Base-by-base conservation (phyloP, 495 filamentous ascomycete genomes). In the Penicillium steckii region DNA sequence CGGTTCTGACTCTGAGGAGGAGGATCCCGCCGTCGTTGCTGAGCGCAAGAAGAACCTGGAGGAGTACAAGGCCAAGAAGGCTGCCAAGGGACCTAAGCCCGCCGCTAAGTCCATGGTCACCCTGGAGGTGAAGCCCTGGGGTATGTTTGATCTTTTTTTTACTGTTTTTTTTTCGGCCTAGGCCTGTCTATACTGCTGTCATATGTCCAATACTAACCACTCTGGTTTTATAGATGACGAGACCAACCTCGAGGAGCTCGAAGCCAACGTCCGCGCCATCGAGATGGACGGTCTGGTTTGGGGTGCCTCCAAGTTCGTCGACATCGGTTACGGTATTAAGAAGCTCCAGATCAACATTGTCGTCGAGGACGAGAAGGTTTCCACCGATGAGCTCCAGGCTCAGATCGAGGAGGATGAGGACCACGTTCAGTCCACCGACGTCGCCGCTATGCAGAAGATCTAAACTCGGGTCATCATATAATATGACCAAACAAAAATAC, bases 331-430 rank as follows among this genome's bases (percentile, higher is more conserved):
- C 82, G 95, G 95, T 77, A 95, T 98, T 80, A 96, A 94, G 86
- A 97, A 97, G 85, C 84, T 98, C 55, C 95, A 97, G 83, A 95
- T 98, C 82, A 97, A 88, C 84, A 70, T 97, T 54, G 91, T 97
- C 59, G 80, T 97, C 57, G 94, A 97, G 80, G 94, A 98, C 68
- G 94, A 97, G 48, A 97, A 97, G 81, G 70, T 98, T 66, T 91
- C 89, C 48, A 70, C 87, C 53, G 85, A 89, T 50, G 93, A 97
- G 44, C 84, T 98, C 64, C 86, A 97, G 81, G 80, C 83, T 56
- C 62, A 88, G 75, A 95, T 97, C 66, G 86, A 87, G 72, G 88
- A 80, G 54, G 86, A 91, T 62, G 94, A 98, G 81, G 94, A 97
- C 74, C 88, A 91, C 65, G 94, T 98, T 69, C 94, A 98, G 83